Evolutionary conservation across 2,329 filamentous ascomycete species (phyloP).

Genomic region (Colletotrichum chrysophilum): DNA sequence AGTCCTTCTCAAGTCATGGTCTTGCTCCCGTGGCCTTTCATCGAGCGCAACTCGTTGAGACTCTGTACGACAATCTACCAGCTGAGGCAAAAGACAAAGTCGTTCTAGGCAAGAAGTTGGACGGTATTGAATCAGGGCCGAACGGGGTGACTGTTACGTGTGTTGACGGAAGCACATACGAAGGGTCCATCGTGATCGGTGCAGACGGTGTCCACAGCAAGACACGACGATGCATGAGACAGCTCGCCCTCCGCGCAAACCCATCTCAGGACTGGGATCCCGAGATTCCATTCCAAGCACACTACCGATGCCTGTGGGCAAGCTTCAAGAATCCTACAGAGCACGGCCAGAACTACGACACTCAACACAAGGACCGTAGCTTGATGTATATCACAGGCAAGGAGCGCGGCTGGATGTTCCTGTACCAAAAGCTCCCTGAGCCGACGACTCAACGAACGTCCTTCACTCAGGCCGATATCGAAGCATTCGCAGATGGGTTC

Average conservation of each 20-base stretch:
- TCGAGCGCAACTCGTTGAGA: slow-evolving; percentile 36
- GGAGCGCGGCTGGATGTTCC: slow-evolving; percentile 34
- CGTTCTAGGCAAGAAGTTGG: slow-evolving; percentile 28
- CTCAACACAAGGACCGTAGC: slow-evolving; percentile 30
- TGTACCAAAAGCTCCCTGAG: slow-evolving; percentile 33
- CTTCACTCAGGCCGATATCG: slow-evolving; percentile 30
- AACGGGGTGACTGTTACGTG: slow-evolving; percentile 31
- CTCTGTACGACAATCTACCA: slow-evolving; percentile 34
- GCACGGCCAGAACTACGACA: slow-evolving; percentile 32
- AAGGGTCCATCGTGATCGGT: slow-evolving; percentile 42
- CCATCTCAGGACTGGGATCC: slow-evolving; percentile 8
- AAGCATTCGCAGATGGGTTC: slow-evolving; percentile 27
- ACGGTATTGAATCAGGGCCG: slow-evolving; percentile 23
- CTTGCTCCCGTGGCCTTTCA: slow-evolving; percentile 31
- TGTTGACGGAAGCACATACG: slow-evolving; percentile 35
- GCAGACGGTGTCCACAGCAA: slow-evolving; percentile 47
- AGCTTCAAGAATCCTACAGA: slow-evolving; percentile 27
- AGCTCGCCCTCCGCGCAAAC: slow-evolving; percentile 26
- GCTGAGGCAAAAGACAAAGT: slow-evolving; percentile 30
- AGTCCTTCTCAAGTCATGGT: slow-evolving; percentile 25
- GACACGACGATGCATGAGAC: slow-evolving; percentile 37
- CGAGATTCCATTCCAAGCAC: slow-evolving; percentile 23
- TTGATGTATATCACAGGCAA: slow-evolving; percentile 32
- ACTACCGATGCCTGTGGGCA: slow-evolving; percentile 38
- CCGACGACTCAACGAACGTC: slow-evolving; percentile 27